Conservation (phyloP, 2,329 filamentous ascomycete species). For the Claviceps maximensis region DNA sequence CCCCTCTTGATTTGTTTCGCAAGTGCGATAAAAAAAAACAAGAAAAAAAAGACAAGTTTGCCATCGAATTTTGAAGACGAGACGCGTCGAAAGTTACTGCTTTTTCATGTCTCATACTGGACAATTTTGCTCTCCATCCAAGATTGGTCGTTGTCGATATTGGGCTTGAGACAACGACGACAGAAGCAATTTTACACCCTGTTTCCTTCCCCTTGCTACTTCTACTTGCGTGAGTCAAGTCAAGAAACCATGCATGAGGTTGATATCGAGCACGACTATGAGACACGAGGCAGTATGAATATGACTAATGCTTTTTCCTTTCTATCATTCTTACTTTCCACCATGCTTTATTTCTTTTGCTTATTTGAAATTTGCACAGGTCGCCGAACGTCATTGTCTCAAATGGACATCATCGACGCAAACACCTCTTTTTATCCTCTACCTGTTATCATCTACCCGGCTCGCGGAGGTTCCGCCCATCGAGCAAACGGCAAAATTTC, state of each 20-base stretch:
- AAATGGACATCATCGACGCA: background rate
- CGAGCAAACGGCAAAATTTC: background rate
- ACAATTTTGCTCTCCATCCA: too few relatives aligned
- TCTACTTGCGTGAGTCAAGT: background rate
- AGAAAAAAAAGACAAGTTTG: too few relatives aligned
- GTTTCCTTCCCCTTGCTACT: background rate
- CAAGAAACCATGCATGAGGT: background rate
- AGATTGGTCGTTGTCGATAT: too few relatives aligned
- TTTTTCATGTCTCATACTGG: too few relatives aligned
- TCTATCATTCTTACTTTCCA: background rate
- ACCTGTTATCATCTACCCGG: background rate
- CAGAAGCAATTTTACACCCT: too few relatives aligned
- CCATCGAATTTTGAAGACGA: too few relatives aligned
- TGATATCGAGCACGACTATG: background rate
- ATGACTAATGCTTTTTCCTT: background rate
- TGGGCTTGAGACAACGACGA: too few relatives aligned
- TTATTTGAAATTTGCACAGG: background rate
- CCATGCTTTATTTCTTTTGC: background rate
- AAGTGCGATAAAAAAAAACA: too few relatives aligned
- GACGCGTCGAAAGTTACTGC: too few relatives aligned
- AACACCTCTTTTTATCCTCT: background rate
- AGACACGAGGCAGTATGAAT: conserved; percentile 3
- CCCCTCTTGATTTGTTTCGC: too few relatives aligned
- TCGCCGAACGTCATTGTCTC: background rate
- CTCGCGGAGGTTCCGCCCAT: background rate